These are phyloP conservation scores for Aspergillus melleus DNA, from an alignment of 2,329 filamentous ascomycete species.

Conservation along the genomic window DNA sequence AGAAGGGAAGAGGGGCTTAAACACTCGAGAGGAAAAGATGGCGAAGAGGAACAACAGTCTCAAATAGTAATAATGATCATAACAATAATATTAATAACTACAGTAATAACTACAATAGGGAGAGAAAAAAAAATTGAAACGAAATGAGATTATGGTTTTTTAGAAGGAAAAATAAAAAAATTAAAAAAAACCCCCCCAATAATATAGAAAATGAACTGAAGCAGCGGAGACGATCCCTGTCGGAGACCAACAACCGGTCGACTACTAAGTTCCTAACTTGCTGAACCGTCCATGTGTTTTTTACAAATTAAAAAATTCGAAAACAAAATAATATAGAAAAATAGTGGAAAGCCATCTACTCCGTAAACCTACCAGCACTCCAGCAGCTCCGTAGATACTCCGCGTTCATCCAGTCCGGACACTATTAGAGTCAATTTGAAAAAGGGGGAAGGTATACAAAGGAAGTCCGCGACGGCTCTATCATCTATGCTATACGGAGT, in stretches of 20 bases:
- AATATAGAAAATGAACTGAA: constrained; percentile 5
- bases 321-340: no score
- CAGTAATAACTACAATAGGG: background rate
- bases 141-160: background rate
- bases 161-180: background rate
- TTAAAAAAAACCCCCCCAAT: background rate
- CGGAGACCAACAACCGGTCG: constrained; percentile 12
- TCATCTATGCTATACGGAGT: no score
- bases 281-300: no score
- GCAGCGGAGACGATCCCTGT: constrained; percentile 16
- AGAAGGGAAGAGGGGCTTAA: constrained; percentile 3
- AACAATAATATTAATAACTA: background rate
- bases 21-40: constrained; percentile 1
- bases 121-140: constrained; percentile 1
- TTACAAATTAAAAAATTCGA: no score
- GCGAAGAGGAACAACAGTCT: background rate
- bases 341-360: no score
- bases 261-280: no score
- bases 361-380: no score
- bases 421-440: no score
- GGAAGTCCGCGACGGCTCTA: no score
- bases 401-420: no score
- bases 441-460: no score
- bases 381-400: no score
- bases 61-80: background rate